phyloP scores from a whole-genome alignment of 352 stramenopile species.

The Pilasporangium apinafurcum region DNA sequence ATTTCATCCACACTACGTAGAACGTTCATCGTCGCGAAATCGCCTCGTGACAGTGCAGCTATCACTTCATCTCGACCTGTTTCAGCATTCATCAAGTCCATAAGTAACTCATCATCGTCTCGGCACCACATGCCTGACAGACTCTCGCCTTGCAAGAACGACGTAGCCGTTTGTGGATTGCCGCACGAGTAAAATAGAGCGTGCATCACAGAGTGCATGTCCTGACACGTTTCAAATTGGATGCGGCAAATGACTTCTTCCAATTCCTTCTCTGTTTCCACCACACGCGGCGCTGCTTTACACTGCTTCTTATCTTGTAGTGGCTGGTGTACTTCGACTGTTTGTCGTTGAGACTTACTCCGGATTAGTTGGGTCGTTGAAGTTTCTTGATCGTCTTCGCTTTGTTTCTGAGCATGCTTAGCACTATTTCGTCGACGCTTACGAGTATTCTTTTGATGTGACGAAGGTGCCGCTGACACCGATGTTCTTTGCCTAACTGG shows the following conservation, averaged over 20 bases:
- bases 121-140: conserved; percentile 33
- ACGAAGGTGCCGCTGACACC: background rate
- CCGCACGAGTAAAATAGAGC: conserved; percentile 40
- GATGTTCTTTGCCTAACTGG: too few species aligned
- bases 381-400: too few species aligned
- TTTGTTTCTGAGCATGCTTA: too few species aligned
- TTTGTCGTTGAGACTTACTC: too few species aligned
- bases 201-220: conserved; percentile 16
- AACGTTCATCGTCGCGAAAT: conserved; percentile 33
- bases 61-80: conserved; percentile 6
- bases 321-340: too few species aligned
- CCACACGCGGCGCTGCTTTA: too few species aligned
- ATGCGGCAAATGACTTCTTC: conserved; percentile 24
- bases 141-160: conserved; percentile 25
- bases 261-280: conserved; percentile 14
- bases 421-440: too few species aligned
- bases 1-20: conserved; percentile 30
- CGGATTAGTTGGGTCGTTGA: too few species aligned
- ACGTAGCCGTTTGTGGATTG: conserved; percentile 13
- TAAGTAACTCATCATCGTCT: conserved; percentile 44
- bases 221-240: conserved; percentile 22
- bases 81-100: conserved; percentile 9
- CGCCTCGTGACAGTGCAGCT: conserved; percentile 16
- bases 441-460: too few species aligned
- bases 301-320: too few species aligned